Percentiles rank a stretch among this genome's conserved stretches.
Conservation (phyloP, 2,329 filamentous ascomycete genomes). For the Fusarium euwallaceae region DNA sequence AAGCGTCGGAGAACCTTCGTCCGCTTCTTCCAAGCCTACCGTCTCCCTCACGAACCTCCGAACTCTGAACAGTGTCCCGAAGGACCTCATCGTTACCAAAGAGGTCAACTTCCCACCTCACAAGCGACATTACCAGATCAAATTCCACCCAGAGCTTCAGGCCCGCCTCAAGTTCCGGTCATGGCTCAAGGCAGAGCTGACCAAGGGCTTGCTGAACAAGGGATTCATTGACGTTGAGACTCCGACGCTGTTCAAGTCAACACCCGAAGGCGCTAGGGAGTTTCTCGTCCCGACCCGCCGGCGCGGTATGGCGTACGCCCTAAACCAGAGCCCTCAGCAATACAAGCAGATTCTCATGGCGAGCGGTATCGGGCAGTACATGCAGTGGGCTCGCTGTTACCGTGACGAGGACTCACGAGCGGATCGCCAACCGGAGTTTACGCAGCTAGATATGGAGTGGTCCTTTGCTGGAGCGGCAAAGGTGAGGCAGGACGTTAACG, state of each 20-base stretch:
- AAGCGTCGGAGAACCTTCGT: conserved; percentile 23
- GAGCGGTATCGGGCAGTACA: conserved; percentile 84
- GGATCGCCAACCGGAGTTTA: conserved; percentile 96
- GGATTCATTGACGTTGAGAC: conserved; percentile 88
- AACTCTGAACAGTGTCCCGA: conserved; percentile 54
- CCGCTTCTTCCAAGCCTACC: conserved; percentile 61
- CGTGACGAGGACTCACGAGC: conserved; percentile 93
- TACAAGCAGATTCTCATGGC: conserved; percentile 99
- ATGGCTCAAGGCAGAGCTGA: conserved; percentile 65
- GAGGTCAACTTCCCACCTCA: conserved; percentile 81
- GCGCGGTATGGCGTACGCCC: conserved; percentile 83
- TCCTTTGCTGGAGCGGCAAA: conserved; percentile 75
- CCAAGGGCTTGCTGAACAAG: conserved; percentile 66
- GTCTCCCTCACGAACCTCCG: conserved; percentile 71
- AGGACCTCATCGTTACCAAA: conserved; percentile 80
- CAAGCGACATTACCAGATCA: conserved; percentile 85
- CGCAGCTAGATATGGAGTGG: conserved; percentile 94
- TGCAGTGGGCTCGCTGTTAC: conserved; percentile 94
- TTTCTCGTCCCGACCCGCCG: conserved; percentile 91
- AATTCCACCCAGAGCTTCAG: conserved; percentile 77
- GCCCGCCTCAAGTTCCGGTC: conserved; percentile 79
- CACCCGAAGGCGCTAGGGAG: conserved; percentile 93
- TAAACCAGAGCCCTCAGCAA: conserved; percentile 97
- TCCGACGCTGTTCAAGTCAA: conserved; percentile 95
- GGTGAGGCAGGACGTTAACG: conserved; percentile 53